Evolutionary conservation across 306 rosid species (phyloP).

Genomic region (Sechiopsis laciniata): DNA sequence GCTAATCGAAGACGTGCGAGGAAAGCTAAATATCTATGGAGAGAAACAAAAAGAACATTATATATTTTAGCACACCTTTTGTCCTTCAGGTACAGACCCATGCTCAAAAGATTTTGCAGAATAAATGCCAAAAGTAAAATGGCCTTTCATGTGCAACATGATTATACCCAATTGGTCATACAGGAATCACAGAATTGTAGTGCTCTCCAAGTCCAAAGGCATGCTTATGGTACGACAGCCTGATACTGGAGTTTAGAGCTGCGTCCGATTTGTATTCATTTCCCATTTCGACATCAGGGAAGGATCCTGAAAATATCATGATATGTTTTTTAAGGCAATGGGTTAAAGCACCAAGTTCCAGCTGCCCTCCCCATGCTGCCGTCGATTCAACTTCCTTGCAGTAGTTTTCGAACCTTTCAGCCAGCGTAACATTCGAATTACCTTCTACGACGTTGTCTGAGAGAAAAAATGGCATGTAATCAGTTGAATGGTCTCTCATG

Average conservation of each 20-base stretch:
- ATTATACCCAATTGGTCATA: conserved; percentile 31
- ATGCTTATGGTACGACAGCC: conserved; percentile 87
- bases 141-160: not conserved
- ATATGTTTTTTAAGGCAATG: conserved; percentile 76
- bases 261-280: conserved; percentile 62
- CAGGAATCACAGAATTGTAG: conserved; percentile 75
- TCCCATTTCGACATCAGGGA: conserved; percentile 98
- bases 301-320: conserved; percentile 83
- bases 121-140: conserved; percentile 22
- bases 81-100: conserved; percentile 13
- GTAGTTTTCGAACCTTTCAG: conserved; percentile 60
- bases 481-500: conserved; percentile 62
- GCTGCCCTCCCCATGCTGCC: conserved; percentile 92
- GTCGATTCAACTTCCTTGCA: conserved; percentile 85
- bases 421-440: conserved; percentile 41
- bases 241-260: conserved; percentile 40
- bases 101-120: too few relatives aligned
- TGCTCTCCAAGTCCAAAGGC: conserved; percentile 96
- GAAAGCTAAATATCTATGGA: not conserved
- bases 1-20: not conserved
- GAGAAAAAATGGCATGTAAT: conserved; percentile 71
- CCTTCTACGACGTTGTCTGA: conserved; percentile 51
- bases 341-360: conserved; percentile 87
- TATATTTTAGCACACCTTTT: conserved; percentile 9
- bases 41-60: not conserved